Base-by-base conservation (phyloP, 225 moss, liverwort and hornwort species). In the Lunularia cruciata region DNA sequence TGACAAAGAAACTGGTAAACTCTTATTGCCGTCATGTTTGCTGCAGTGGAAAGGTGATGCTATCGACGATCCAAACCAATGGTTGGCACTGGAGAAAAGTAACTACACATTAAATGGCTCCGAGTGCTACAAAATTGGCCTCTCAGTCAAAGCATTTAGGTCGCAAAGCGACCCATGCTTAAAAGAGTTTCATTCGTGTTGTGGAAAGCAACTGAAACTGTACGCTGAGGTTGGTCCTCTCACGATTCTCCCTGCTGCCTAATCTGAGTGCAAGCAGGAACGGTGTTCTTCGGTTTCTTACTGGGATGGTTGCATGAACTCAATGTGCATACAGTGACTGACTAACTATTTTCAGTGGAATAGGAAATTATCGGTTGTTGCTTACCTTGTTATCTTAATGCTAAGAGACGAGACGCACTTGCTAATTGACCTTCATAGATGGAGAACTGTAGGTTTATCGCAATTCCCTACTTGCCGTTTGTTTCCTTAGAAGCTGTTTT, bases 81-180 rank as follows among this genome's bases (percentile, higher is more conserved):
- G 73, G 66, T 67, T 59, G 66, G 66, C 48, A 16, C 28, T 74
- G 30, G 53, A 13, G 4, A 67, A 67, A 47, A 33, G 32, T 32
- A 33, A 66, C 31, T 66, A 74, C 57, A 74, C 73, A 46, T 37
- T 66, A 23, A 66, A 74, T 36, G 66, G 73, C 25, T 66, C 66
- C 0, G 48, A 74, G 36, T 67, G 73, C 47, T 18, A 74, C 47
- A 74, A 67, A 45, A 66, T 67, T 74, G 57, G 57, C 1, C 18
- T 74, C 34, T 67, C 66, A 9, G 57, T 22, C 26, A 74, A 28
- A 36, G 66, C 73, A 35, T 67, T 74, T 48, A 53, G 43, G 19
- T 47, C 57, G 47, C 66, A 74, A 48, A 32, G 16, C 14, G 36
- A 58, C 46, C 67, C 66, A 15, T 74, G 73, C 35, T 57, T 55